phyloP scores from a whole-genome alignment of 1,284 basidiomycete genomes.

The Heterobasidion occidentale region DNA sequence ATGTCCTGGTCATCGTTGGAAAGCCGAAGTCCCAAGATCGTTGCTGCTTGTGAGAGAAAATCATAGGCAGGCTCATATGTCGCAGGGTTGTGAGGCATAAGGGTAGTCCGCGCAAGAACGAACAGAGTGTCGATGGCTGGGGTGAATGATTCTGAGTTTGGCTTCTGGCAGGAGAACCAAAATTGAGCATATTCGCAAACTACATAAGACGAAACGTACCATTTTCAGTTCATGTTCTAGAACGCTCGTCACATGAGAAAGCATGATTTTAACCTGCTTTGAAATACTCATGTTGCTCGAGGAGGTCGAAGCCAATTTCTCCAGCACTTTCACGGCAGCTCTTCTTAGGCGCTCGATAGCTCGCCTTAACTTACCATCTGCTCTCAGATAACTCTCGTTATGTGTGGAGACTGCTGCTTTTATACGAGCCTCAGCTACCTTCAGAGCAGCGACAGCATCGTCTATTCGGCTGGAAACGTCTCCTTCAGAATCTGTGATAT shows the following conservation, averaged over 20 bases:
- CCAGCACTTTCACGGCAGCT: slow-evolving; percentile 31
- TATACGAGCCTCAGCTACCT: not conserved
- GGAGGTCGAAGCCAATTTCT: slow-evolving; percentile 1
- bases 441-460: slow-evolving; percentile 10
- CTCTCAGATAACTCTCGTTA: slow-evolving; percentile 25
- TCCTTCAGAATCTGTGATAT: slow-evolving; percentile 4
- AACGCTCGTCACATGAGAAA: slow-evolving; percentile 25
- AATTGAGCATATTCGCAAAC: not conserved
- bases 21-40: slow-evolving; percentile 22
- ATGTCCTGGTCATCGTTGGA: slow-evolving; percentile 4
- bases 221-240: slow-evolving; percentile 18
- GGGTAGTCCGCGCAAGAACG: slow-evolving; percentile 40
- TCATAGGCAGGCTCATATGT: slow-evolving; percentile 42
- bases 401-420: slow-evolving; percentile 11
- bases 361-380: slow-evolving; percentile 45
- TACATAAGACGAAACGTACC: slow-evolving; percentile 15
- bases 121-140: slow-evolving; percentile 56
- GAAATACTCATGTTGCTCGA: slow-evolving; percentile 1
- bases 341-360: slow-evolving; percentile 54
- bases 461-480: slow-evolving; percentile 1
- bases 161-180: slow-evolving; percentile 16
- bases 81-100: slow-evolving; percentile 38
- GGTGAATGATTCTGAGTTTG: slow-evolving; percentile 31
- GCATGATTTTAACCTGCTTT: slow-evolving; percentile 10
- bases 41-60: slow-evolving; percentile 36